Percentiles rank a stretch among this genome's conserved stretches.
Evolutionary conservation across 441 rosid species (phyloP).

Genomic region (Adansonia rubrostipa): DNA sequence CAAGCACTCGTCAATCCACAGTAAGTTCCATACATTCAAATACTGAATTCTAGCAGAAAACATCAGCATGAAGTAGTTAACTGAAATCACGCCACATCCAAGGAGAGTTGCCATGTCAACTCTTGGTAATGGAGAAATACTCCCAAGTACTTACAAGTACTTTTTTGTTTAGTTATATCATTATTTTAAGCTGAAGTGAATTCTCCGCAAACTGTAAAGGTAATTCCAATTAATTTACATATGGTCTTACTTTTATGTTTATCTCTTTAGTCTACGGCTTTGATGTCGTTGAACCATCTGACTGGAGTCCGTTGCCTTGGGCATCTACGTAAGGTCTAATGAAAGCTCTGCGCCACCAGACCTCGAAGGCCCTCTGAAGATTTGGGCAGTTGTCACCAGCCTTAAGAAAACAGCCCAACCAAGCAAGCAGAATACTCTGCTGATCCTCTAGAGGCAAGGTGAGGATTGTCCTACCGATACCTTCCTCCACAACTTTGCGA

Average conservation of each 20-base stretch:
- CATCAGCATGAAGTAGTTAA: constrained; percentile 4
- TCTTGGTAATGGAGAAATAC: constrained; percentile 12
- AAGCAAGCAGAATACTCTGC: constrained; percentile 71
- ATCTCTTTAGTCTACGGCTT: constrained; percentile 37
- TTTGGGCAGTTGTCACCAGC: constrained; percentile 87
- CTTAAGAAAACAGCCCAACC: constrained; percentile 84
- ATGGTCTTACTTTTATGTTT: neutral
- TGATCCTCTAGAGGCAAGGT: constrained; percentile 91
- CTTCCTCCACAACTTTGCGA: constrained; percentile 91
- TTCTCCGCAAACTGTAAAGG: constrained; percentile 4
- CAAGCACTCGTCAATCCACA: neutral
- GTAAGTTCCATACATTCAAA: constrained; percentile 27
- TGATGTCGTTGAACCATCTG: constrained; percentile 40
- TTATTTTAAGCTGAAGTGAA: constrained; percentile 16
- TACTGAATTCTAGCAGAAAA: constrained; percentile 18
- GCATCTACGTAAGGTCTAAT: constrained; percentile 71
- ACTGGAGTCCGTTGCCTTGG: constrained; percentile 43
- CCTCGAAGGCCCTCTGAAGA: constrained; percentile 56
- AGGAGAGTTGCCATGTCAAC: constrained; percentile 14
- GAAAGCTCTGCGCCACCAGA: constrained; percentile 97
- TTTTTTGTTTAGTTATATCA: neutral
- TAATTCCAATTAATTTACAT: constrained; percentile 25
- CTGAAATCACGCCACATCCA: neutral
- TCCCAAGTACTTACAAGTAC: neutral
- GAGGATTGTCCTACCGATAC: constrained; percentile 85